Conservation (phyloP, 805 yeast species). For the Hanseniaspora lachancei region DNA sequence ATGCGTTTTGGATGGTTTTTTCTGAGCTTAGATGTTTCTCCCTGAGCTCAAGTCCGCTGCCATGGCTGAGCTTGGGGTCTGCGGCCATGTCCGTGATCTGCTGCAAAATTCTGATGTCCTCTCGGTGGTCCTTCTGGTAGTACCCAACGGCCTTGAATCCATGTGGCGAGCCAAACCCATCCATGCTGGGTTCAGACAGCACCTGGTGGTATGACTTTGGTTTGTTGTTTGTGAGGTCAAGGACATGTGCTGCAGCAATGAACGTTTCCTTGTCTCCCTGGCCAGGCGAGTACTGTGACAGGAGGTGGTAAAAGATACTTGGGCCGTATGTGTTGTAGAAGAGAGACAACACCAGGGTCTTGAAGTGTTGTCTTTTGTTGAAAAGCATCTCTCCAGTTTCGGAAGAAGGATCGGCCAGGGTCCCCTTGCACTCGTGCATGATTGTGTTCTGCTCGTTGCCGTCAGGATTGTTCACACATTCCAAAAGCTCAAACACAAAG, state of each 20-base stretch:
- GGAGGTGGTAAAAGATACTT: constrained; percentile 50
- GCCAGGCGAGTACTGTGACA: constrained; percentile 70
- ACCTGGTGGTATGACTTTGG: constrained; percentile 38
- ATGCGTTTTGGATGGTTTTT: constrained; percentile 16
- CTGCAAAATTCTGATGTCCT: constrained; percentile 15
- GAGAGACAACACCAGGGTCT: constrained; percentile 44
- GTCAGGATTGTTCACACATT: constrained; percentile 15
- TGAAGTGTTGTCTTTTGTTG: constrained; percentile 46
- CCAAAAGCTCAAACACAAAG: constrained; percentile 23
- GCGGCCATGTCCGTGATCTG: background rate
- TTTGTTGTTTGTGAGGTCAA: constrained; percentile 19
- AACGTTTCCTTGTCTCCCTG: constrained; percentile 74
- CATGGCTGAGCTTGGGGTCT: background rate
- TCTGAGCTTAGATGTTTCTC: constrained; percentile 13
- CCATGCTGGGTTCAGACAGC: constrained; percentile 26
- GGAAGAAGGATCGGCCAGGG: constrained; percentile 56
- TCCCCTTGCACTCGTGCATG: constrained; percentile 47
- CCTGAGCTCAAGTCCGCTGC: background rate
- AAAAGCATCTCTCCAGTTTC: constrained; percentile 63
- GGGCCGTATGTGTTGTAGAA: constrained; percentile 63
- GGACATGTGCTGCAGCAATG: constrained; percentile 48
- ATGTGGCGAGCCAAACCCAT: constrained; percentile 26
- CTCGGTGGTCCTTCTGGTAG: constrained; percentile 62
- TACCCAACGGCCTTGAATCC: constrained; percentile 56
- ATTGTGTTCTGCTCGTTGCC: constrained; percentile 24